Percentiles rank a stretch among this genome's conserved stretches.
These are phyloP conservation scores for Phytophthora uliginosa DNA, from an alignment of 352 stramenopile species.

Conservation along the genomic window DNA sequence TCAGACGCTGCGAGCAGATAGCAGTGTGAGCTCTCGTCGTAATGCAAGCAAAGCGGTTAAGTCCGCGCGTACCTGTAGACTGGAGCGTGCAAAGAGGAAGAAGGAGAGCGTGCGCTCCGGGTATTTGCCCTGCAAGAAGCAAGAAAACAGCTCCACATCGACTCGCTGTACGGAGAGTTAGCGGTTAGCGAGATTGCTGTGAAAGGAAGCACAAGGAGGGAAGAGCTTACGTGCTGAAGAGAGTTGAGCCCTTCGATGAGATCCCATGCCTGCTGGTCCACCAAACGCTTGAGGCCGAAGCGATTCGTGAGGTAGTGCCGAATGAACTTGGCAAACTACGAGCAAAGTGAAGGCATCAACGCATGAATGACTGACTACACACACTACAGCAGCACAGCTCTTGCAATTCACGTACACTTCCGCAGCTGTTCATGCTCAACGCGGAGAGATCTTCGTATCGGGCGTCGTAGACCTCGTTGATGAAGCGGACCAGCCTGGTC, in stretches of 20 bases:
- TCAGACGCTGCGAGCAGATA: slow-evolving; percentile 22
- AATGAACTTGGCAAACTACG: slow-evolving; percentile 59
- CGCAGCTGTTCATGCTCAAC: slow-evolving; percentile 23
- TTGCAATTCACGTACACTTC: slow-evolving; percentile 17
- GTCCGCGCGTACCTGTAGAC: slow-evolving; percentile 44
- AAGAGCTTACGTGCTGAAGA: slow-evolving; percentile 46
- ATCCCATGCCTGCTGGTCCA: slow-evolving; percentile 71
- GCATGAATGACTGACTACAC: background rate
- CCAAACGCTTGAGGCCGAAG: slow-evolving; percentile 68
- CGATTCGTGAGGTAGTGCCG: slow-evolving; percentile 71
- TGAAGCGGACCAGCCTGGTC: slow-evolving; percentile 54
- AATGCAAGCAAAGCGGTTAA: background rate
- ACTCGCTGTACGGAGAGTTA: slow-evolving; percentile 31
- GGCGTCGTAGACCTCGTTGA: slow-evolving; percentile 84
- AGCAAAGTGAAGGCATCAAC: background rate
- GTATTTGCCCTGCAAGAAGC: slow-evolving; percentile 68
- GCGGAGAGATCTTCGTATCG: slow-evolving; percentile 44
- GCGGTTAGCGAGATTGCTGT: background rate
- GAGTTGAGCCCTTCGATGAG: slow-evolving; percentile 58
- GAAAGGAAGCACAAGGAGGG: background rate
- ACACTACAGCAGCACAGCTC: background rate
- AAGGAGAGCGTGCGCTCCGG: slow-evolving; percentile 56
- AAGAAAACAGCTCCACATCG: slow-evolving; percentile 70
- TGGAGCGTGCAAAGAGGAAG: slow-evolving; percentile 60
- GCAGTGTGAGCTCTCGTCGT: background rate